Evolutionary conservation across 2,329 filamentous ascomycete genomes (phyloP), one percentile per base, ranked within the genome.

Genomic region (Sordariomycetes sp.): DNA sequence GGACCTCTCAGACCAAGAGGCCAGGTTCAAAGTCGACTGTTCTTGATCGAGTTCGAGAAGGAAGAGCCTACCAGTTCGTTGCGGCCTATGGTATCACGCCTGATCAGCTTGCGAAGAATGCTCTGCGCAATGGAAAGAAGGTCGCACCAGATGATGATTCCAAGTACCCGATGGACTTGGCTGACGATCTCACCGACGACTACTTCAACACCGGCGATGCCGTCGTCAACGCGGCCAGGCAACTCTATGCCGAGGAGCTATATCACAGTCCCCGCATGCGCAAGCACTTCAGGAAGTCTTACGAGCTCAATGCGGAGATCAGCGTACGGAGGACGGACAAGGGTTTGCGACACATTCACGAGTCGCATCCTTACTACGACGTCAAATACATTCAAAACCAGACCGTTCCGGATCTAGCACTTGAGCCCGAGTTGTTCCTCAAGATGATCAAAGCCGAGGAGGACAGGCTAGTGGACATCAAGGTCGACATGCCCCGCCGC

Each of bases 371-470:
- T 0, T 96, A 93, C 58, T 96, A 96, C 54, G 92, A 96, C 57
- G 86, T 98, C 65, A 94, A 98, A 58, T 98, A 98, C 48, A 70
- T 98, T 15, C 79, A 86, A 43, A 87, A 92, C 47, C 88, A 95
- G 57, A 84, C 85, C 7, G 82, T 95, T 40, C 66, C 68, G 27
- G 83, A 92, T 44, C 74, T 96, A 39, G 82, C 86, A 3, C 76
- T 79, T 34, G 79, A 84, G 34, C 92, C 92, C 2, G 88, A 95
- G 43, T 68, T 94, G 18, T 98, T 92, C 54, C 64, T 98, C 36
- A 90, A 93, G 61, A 98, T 98, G 92, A 78, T 96, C 57, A 93
- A 87, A 55, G 92, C 92, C 2, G 92, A 98, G 56, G 83, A 92
- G 48, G 92, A 98, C 54, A 88, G 90, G 3, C 66, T 98, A 2